Evolutionary conservation across 2,329 filamentous ascomycete species (phyloP), one percentile per base, ranked within the genome.

Genomic region (Sporothrix pallida): DNA sequence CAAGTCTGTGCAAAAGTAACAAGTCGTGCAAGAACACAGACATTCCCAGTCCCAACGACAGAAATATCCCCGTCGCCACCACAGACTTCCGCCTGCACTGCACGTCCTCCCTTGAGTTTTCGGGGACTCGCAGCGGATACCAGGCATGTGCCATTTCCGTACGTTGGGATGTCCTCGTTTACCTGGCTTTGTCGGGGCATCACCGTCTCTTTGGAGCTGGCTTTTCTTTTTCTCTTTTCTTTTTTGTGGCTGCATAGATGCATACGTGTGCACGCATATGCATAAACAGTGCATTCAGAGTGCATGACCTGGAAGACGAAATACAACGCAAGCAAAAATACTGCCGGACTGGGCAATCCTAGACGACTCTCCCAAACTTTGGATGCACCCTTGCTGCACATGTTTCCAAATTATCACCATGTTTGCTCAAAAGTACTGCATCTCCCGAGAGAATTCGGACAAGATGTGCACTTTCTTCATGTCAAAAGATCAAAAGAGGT

Each of bases 191-290:
- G 31, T 37, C 31, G 31, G 31, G 4, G 31, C 31, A 37, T 37
- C 31, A 37, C 31, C 31, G 3, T 37, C 31, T 37, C 7, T 37
- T 37, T 37, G 31, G 31, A 37, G 31, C 31, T 37, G 31, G 3
- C 1, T 23, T 46, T 44, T n/a, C n/a, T 9, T 62, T 17, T 37
- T 62, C 8, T 31, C 2, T 37, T 37, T 37, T 10, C 31, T 15
- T 5, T 62, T 46, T 12, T 67, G 62, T 67, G 42, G 62, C 44
- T 67, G 62, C 62, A 48, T 17, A 67, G 17, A 42, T 44, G 60
- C 60, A 46, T 23, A 44, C 37, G 37, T 37, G 54, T 58, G 54
- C 23, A 58, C 31, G 26, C 54, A 56, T 56, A 3, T 26, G 54
- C 58, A 42, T 42, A 42, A 31, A 20, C 2, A 8, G 37, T 12